Evolutionary conservation across 345 rosid species (phyloP).

Genomic region (Punica granatum): DNA sequence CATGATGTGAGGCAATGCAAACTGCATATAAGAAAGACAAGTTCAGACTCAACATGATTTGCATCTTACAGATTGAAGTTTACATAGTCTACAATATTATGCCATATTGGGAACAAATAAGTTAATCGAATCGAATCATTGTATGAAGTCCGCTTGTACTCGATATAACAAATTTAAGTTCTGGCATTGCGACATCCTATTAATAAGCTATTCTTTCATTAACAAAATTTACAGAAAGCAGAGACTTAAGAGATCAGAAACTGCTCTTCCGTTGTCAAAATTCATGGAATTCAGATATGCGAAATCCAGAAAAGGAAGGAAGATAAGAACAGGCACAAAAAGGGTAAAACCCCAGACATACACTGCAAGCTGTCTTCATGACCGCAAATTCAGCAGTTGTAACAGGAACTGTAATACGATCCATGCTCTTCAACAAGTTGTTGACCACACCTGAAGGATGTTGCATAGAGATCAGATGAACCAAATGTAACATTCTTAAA

Average conservation of each 20-base stretch:
- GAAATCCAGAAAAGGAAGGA: neutral
- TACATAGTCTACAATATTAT: neutral
- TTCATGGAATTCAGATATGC: neutral
- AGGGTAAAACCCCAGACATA: slow-evolving; percentile 23
- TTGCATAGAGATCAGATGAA: neutral
- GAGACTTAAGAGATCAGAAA: no score
- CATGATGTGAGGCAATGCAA: slow-evolving; percentile 82
- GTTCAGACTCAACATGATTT: neutral
- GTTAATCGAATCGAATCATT: neutral
- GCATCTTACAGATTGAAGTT: neutral
- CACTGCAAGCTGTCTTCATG: slow-evolving; percentile 81
- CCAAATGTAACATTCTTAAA: neutral
- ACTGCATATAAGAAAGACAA: slow-evolving; percentile 35
- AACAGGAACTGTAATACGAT: slow-evolving; percentile 58
- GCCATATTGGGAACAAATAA: neutral
- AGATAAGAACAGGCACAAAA: neutral
- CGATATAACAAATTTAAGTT: no score
- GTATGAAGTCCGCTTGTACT: neutral
- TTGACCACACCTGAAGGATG: slow-evolving; percentile 59
- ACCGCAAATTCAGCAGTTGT: slow-evolving; percentile 79
- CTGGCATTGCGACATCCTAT: neutral
- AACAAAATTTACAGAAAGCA: no score
- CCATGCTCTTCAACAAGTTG: slow-evolving; percentile 53
- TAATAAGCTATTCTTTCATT: neutral
- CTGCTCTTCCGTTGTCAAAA: no score